Conservation (phyloP, 1,139 yeast genomes). For the Pichia sp. region DNA sequence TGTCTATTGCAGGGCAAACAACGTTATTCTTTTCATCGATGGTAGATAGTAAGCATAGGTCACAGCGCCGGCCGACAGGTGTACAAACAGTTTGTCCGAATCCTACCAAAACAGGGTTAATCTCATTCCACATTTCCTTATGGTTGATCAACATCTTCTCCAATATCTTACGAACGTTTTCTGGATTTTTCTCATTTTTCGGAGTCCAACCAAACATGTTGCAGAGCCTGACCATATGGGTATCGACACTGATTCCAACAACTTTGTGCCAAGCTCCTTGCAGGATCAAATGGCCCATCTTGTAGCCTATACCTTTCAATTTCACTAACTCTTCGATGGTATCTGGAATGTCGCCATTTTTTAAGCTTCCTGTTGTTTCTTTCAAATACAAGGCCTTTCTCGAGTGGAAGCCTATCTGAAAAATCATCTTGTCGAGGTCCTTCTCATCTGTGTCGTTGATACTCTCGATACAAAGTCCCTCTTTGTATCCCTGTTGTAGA, state of each 20-base stretch:
- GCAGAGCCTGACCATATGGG: constrained; percentile 80
- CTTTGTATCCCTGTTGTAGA: constrained; percentile 31
- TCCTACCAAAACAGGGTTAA: constrained; percentile 84
- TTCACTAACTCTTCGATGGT: constrained; percentile 60
- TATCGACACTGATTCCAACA: constrained; percentile 89
- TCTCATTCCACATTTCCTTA: constrained; percentile 67
- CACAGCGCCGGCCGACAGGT: constrained; percentile 70
- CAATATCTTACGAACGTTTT: constrained; percentile 62
- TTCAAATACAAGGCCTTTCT: constrained; percentile 72
- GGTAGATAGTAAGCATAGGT: constrained; percentile 56
- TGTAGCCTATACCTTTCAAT: constrained; percentile 94
- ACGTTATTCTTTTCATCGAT: constrained; percentile 18
- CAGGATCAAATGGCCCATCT: constrained; percentile 81
- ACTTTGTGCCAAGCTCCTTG: constrained; percentile 78
- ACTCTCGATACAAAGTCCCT: constrained; percentile 41
- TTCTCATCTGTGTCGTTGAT: constrained; percentile 50
- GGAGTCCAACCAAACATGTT: constrained; percentile 80
- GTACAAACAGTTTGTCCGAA: constrained; percentile 89
- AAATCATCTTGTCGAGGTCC: constrained; percentile 61
- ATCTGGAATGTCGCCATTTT: constrained; percentile 63
- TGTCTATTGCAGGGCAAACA: constrained; percentile 51
- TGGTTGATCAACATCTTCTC: constrained; percentile 67
- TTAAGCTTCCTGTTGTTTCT: constrained; percentile 52
- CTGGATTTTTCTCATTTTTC: constrained; percentile 55
- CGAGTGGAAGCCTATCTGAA: constrained; percentile 81